phyloP scores from a whole-genome alignment of 257 asterid species.

The Sherardia arvensis region DNA sequence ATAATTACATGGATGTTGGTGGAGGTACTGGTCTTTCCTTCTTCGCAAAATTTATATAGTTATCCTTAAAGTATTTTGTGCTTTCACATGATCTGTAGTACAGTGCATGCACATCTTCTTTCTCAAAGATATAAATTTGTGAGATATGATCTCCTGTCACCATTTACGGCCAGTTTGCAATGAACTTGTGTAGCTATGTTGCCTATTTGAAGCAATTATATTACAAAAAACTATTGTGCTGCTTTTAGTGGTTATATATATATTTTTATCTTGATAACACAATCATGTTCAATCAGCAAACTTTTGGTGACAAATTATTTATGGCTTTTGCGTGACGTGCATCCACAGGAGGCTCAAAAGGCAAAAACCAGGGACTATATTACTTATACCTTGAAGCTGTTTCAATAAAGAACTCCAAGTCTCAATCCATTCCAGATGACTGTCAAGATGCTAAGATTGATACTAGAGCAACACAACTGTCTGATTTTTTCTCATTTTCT shows the following conservation, averaged over 20 bases:
- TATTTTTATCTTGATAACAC: background rate
- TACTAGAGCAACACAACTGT: conserved; percentile 43
- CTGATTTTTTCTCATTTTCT: conserved; percentile 70
- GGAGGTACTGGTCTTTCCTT: conserved; percentile 53
- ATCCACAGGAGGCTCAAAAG: conserved; percentile 69
- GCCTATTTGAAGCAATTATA: background rate
- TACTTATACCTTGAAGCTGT: conserved; percentile 78
- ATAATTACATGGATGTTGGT: conserved; percentile 97
- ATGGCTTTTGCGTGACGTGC: background rate
- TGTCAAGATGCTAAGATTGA: conserved; percentile 32
- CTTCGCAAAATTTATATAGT: background rate
- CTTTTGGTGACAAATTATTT: background rate
- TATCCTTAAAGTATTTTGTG: background rate
- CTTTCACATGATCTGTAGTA: background rate
- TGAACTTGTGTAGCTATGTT: background rate
- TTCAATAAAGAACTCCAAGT: conserved; percentile 73
- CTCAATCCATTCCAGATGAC: conserved; percentile 53
- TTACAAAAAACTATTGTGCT: background rate
- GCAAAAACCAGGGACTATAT: conserved; percentile 74
- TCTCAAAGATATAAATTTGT: background rate
- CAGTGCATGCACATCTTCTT: background rate
- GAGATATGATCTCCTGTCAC: background rate
- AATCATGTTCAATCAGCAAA: background rate
- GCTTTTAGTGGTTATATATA: background rate
- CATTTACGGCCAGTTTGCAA: too few species aligned